A percentile compares a stretch with the other conserved stretches of the same genome.
phyloP scores from a whole-genome alignment of 306 rosid species.

The Cicer pinnatifidum region DNA sequence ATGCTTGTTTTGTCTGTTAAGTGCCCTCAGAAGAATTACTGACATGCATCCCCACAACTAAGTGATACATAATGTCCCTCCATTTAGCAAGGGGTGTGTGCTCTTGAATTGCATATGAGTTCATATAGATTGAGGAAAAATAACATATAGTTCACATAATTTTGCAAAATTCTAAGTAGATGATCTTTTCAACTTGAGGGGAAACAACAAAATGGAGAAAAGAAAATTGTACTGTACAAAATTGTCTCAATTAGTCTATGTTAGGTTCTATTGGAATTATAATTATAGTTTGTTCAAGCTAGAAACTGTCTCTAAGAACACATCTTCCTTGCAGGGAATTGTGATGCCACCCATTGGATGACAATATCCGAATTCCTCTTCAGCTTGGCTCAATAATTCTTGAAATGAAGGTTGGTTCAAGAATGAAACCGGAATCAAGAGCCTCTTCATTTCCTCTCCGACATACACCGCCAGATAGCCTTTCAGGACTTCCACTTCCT shows the following conservation, averaged over 20 bases:
- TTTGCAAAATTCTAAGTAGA: too few species aligned
- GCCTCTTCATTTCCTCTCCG: slow-evolving; percentile 54
- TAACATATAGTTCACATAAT: too few species aligned
- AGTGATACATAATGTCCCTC: too few species aligned
- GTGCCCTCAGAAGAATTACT: not conserved
- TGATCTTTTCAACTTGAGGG: not conserved
- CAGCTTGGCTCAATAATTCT: slow-evolving; percentile 44
- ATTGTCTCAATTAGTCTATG: slow-evolving; percentile 24
- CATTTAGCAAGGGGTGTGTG: too few species aligned
- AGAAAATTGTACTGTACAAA: slow-evolving; percentile 13
- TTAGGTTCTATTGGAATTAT: not conserved
- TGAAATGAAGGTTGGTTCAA: slow-evolving; percentile 51
- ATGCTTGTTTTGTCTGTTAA: not conserved
- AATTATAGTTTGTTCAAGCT: slow-evolving; percentile 5
- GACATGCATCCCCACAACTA: too few species aligned
- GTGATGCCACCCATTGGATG: slow-evolving; percentile 61
- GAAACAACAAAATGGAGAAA: not conserved
- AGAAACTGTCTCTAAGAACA: slow-evolving; percentile 47
- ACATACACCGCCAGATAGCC: slow-evolving; percentile 58
- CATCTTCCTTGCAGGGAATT: slow-evolving; percentile 52
- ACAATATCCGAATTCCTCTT: slow-evolving; percentile 40
- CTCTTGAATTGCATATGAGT: too few species aligned
- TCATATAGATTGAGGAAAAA: too few species aligned
- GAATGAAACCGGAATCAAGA: slow-evolving; percentile 47
- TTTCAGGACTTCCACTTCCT: slow-evolving; percentile 47